A percentile compares a stretch with the other conserved stretches of the same genome.
phyloP scores from a whole-genome alignment of 1,139 yeast genomes.

The Lizanozyma gosingica region DNA sequence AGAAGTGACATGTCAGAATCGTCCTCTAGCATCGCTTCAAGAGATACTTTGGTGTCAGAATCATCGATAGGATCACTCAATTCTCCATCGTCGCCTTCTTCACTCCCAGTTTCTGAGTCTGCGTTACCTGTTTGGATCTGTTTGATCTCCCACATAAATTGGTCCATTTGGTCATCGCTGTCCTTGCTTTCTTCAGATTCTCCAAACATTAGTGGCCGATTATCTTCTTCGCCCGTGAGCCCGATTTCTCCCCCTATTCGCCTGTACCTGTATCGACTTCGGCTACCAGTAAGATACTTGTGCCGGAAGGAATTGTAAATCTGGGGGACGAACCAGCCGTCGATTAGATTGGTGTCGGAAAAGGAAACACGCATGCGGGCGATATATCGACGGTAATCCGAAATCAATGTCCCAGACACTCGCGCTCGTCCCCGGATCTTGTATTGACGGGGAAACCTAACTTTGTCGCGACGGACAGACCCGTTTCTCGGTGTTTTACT shows the following conservation, averaged over 20 bases:
- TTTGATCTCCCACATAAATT: background rate
- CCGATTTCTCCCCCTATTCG: background rate
- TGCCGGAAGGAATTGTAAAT: background rate
- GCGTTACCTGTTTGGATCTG: background rate
- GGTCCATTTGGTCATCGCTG: background rate
- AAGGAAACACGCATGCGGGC: background rate
- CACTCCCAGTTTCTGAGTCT: slow-evolving; percentile 1
- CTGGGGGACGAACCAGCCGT: background rate
- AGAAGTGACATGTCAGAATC: slow-evolving; percentile 16
- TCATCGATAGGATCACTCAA: slow-evolving; percentile 31
- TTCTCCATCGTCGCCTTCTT: slow-evolving; percentile 14
- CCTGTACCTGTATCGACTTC: background rate
- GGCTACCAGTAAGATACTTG: background rate
- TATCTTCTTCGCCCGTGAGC: background rate
- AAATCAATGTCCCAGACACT: background rate
- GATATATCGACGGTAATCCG: background rate
- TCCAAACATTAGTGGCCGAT: background rate
- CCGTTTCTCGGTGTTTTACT: background rate
- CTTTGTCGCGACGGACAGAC: background rate
- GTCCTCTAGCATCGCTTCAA: slow-evolving; percentile 4
- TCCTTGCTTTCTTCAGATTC: background rate
- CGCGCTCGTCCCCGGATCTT: background rate
- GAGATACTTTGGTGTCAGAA: slow-evolving; percentile 5
- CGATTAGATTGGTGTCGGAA: background rate
- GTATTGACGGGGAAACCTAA: background rate